Evolutionary conservation across 768 basidiomycete species (phyloP).

Genomic region (Imleria badia): DNA sequence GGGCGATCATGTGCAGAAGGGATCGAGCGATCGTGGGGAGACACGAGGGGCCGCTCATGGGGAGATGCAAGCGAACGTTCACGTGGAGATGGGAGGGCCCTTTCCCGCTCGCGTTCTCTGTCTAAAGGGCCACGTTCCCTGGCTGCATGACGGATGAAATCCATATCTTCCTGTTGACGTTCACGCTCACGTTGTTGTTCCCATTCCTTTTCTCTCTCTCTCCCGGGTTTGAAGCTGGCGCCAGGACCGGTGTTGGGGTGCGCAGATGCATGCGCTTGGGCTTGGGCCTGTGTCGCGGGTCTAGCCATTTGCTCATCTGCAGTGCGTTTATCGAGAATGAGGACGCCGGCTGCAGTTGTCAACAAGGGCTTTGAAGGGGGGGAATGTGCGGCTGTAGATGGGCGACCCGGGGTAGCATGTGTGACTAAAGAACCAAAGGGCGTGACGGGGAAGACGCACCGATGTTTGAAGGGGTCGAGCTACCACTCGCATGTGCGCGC

Average conservation of each 20-base stretch:
- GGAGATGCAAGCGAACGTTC: constrained; percentile 25
- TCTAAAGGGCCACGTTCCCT: constrained; percentile 30
- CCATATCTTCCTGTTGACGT: constrained; percentile 30
- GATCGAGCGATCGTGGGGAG: constrained; percentile 25
- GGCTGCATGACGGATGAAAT: constrained; percentile 23
- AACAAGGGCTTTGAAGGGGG: constrained; percentile 26
- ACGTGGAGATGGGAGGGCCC: constrained; percentile 23
- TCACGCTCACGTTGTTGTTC: constrained; percentile 28
- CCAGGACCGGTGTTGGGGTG: constrained; percentile 26
- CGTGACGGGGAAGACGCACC: constrained; percentile 14
- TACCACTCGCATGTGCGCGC: constrained; percentile 25
- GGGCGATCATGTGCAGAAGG: constrained; percentile 20
- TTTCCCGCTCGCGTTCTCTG: constrained; percentile 29
- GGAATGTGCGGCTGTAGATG: constrained; percentile 29
- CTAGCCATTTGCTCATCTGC: constrained; percentile 31
- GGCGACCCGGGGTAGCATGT: neutral
- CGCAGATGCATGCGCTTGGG: constrained; percentile 20
- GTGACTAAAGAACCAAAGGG: neutral
- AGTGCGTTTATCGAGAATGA: constrained; percentile 32
- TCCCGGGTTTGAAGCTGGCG: constrained; percentile 19
- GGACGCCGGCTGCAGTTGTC: constrained; percentile 26
- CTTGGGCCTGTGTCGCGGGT: constrained; percentile 14
- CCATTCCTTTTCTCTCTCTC: constrained; percentile 30
- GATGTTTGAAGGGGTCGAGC: constrained; percentile 27
- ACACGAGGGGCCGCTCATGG: constrained; percentile 21